Conservation (phyloP, 805 yeast genomes). For the Schwanniomyces yamadae region DNA sequence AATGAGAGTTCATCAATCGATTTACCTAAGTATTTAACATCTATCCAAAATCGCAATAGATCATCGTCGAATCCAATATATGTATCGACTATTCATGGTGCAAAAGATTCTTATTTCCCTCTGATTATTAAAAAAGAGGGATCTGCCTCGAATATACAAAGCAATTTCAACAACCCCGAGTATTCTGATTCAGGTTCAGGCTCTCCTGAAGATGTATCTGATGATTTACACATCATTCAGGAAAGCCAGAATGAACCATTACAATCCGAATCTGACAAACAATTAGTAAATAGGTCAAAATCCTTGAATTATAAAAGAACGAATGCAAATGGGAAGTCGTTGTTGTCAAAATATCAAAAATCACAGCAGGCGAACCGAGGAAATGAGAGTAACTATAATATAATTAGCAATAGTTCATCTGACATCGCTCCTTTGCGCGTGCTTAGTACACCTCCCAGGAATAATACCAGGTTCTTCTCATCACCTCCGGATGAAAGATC, state of each 20-base stretch:
- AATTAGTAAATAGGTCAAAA: conserved; percentile 20
- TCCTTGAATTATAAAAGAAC: conserved; percentile 22
- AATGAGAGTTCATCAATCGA: conserved; percentile 24
- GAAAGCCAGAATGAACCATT: conserved; percentile 13
- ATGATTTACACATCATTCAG: conserved; percentile 21
- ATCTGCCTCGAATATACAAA: neutral
- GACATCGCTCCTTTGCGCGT: too few species aligned
- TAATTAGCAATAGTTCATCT: too few species aligned
- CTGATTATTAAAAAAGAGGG: conserved; percentile 5
- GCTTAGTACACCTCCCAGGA: neutral
- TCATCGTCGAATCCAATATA: conserved; percentile 24
- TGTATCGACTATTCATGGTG: conserved; percentile 12
- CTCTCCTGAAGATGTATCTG: conserved; percentile 7
- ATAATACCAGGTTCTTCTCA: conserved; percentile 4
- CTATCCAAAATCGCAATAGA: conserved; percentile 16
- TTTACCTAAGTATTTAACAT: conserved; percentile 17
- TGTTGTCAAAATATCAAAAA: conserved; percentile 18
- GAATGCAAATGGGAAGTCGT: conserved; percentile 7
- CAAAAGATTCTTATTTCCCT: conserved; percentile 31
- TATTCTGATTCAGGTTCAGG: conserved; percentile 7
- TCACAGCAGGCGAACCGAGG: conserved; percentile 4
- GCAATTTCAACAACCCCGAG: neutral
- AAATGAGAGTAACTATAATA: too few species aligned
- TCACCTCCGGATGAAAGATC: conserved; percentile 9
- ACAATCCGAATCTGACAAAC: conserved; percentile 6